Evolutionary conservation across 2,329 filamentous ascomycete species (phyloP).

Genomic region (Pseudocercospora pini-densiflorae): DNA sequence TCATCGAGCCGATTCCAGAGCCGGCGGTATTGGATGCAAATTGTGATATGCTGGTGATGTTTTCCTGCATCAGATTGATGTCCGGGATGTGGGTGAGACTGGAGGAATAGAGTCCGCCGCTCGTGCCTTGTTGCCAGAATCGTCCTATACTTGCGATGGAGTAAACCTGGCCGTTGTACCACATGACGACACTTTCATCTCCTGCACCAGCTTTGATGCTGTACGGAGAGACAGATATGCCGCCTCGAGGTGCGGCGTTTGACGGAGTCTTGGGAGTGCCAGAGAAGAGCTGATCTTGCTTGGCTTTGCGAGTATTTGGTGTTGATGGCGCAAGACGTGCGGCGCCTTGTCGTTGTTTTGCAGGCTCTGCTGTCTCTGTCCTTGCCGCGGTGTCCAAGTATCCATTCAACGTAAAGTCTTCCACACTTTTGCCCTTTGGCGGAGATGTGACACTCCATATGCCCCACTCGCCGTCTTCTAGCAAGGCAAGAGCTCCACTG

Average conservation of each 20-base stretch:
- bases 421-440: conserved; percentile 27
- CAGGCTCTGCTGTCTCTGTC: conserved; percentile 27
- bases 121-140: conserved; percentile 50
- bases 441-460: conserved; percentile 50
- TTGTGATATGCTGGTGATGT: conserved; percentile 49
- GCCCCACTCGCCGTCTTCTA: conserved; percentile 58
- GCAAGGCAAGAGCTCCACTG: conserved; percentile 50
- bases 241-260: conserved; percentile 43
- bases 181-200: conserved; percentile 53
- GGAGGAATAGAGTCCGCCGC: conserved; percentile 43
- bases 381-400: conserved; percentile 34
- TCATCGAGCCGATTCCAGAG: conserved; percentile 47
- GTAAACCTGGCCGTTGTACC: conserved; percentile 51
- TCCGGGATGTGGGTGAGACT: conserved; percentile 48
- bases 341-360: conserved; percentile 40
- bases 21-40: conserved; percentile 41
- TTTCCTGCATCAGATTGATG: conserved; percentile 47
- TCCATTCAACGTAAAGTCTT: conserved; percentile 37
- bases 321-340: conserved; percentile 55
- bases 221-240: conserved; percentile 46
- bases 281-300: conserved; percentile 51
- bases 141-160: conserved; percentile 50
- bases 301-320: conserved; percentile 54
- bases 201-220: conserved; percentile 38
- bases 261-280: conserved; percentile 41